A percentile compares a stretch with the other conserved stretches of the same genome.
These are phyloP conservation scores for Babesia gibsoni DNA, from an alignment of 169 alveolate species.

Conservation along the genomic window DNA sequence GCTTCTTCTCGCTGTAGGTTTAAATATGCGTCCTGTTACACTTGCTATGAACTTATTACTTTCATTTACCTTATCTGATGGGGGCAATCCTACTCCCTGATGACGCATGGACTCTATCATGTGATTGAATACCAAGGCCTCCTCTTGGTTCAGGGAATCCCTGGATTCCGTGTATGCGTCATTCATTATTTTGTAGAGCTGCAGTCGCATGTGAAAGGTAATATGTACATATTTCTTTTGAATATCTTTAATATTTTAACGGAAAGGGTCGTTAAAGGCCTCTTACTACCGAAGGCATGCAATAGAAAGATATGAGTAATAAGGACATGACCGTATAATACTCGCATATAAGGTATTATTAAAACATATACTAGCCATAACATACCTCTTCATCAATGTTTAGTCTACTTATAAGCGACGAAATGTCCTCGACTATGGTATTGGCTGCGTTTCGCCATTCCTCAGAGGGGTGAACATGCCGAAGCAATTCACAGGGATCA, in stretches of 20 bases:
- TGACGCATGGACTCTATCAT: conserved; percentile 75
- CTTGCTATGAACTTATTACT: background rate
- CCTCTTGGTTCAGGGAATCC: conserved; percentile 55
- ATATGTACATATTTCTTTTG: no score
- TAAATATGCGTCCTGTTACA: conserved; percentile 7
- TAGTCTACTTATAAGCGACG: conserved; percentile 61
- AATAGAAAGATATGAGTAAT: no score
- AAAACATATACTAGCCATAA: no score
- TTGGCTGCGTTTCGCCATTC: conserved; percentile 67
- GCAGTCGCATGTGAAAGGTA: conserved; percentile 25
- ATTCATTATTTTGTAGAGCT: conserved; percentile 62
- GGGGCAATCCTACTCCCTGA: conserved; percentile 73
- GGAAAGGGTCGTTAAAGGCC: no score
- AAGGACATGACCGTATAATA: no score
- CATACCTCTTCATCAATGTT: conserved; percentile 66
- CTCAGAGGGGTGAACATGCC: conserved; percentile 68
- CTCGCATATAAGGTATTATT: no score
- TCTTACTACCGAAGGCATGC: no score
- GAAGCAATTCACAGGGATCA: conserved; percentile 68
- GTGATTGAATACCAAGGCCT: conserved; percentile 63
- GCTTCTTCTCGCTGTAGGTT: conserved; percentile 35
- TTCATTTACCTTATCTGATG: conserved; percentile 41
- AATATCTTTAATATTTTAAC: no score
- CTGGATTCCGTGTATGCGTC: conserved; percentile 15
- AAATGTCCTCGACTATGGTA: conserved; percentile 61